phyloP scores from a whole-genome alignment of 2,329 filamentous ascomycete species.

The Ustulina deusta region DNA sequence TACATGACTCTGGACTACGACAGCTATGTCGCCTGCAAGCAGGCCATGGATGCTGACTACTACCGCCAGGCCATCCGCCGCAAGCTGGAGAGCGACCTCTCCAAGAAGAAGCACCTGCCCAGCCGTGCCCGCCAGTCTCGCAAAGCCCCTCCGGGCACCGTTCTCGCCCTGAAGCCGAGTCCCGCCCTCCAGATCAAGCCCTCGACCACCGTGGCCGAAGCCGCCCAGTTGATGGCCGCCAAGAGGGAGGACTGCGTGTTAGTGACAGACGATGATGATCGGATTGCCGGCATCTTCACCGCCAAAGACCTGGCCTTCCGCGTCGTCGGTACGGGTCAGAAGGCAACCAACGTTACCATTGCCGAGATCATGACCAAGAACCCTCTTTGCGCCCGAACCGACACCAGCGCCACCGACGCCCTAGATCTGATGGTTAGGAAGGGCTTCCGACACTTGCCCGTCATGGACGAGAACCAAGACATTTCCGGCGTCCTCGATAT shows the following conservation, averaged over 20 bases:
- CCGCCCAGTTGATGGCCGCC: conserved; percentile 97
- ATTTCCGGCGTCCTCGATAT: conserved; percentile 98
- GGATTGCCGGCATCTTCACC: conserved; percentile 98
- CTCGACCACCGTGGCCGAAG: conserved; percentile 90
- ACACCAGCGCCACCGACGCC: conserved; percentile 97
- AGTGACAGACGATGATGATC: conserved; percentile 96
- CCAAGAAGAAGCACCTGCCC: conserved; percentile 91
- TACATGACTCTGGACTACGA: conserved; percentile 37
- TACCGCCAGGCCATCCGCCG: conserved; percentile 84
- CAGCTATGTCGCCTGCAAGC: conserved; percentile 31
- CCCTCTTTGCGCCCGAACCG: conserved; percentile 94
- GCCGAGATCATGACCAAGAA: conserved; percentile 99
- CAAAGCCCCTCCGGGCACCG: conserved; percentile 95
- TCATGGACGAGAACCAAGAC: conserved; percentile 99
- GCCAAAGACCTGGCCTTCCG: conserved; percentile 98
- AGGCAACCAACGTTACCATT: conserved; percentile 90
- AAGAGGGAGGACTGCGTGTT: conserved; percentile 98
- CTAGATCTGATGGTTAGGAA: conserved; percentile 98
- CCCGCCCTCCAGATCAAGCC: conserved; percentile 98
- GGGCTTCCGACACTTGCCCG: conserved; percentile 95
- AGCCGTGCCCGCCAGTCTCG: conserved; percentile 84
- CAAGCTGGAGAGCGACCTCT: conserved; percentile 97
- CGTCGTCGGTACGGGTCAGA: conserved; percentile 90
- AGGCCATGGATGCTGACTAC: conserved; percentile 51
- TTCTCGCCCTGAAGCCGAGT: conserved; percentile 94